Evolutionary conservation across 306 rosid genomes (phyloP), one percentile per base, ranked within the genome.

Genomic region (Crataegus laevigata): DNA sequence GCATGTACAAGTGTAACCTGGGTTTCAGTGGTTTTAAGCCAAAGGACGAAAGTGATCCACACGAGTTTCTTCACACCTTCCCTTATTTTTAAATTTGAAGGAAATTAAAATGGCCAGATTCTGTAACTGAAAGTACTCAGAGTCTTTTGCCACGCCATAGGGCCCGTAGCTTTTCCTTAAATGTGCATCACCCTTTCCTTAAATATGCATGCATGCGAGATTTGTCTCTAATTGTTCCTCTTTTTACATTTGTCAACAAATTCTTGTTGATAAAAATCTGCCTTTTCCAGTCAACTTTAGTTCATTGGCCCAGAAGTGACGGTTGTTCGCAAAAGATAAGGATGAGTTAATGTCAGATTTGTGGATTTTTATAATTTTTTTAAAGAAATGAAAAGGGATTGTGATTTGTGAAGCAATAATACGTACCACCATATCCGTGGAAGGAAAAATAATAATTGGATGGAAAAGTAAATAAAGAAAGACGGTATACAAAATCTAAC

Each of bases 61-160:
- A 30, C 38, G 42, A 29, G 36, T 18, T 29, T 63, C 34, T 63
- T 14, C 32, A 22, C 55, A 24, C 32, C 15, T 8, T 43, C 17
- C 3, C 15, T 67, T 14, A 67, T 67, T 50, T 9, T 50, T 50
- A 22, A 66, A 66, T 38, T 43, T 62, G 40, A 28, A 63, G 3
- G 2, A 34, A 63, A 45, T 42, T 68, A 68, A 68, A 42, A 68
- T 24, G 6, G 12, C 29, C 38, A 28, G 73, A 68, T 68, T 68
- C 9, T 45, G 73, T 68, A 68, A 68, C 73, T 25, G 73, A 45
- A 68, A 45, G 59, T 38, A 63, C 42, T 63, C 24, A 5, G 68
- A 68, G 18, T 68, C 34, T 68, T 68, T 68, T 15, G 73, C 68
- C 68, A 63, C 42, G 42, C 73, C 40, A 26, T 43, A 45, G 73